These are phyloP conservation scores for Persicaria tinctoria DNA, from an alignment of 148 eudicot species.

Conservation along the genomic window DNA sequence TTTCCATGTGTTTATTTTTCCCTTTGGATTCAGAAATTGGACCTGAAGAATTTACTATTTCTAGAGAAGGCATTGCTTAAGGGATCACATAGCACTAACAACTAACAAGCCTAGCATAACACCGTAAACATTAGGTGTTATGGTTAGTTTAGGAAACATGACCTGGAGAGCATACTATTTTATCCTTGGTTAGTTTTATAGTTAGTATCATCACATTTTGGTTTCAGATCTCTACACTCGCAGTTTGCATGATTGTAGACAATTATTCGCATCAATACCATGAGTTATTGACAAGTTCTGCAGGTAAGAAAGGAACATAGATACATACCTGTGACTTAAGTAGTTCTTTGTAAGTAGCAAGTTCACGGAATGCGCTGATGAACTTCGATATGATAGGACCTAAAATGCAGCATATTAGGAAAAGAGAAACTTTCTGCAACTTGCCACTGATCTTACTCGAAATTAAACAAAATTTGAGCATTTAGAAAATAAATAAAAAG, in stretches of 20 bases:
- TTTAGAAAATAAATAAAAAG: background rate
- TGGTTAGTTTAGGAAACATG: too few species aligned
- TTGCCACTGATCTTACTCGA: background rate
- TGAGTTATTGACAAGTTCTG: background rate
- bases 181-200: too few species aligned
- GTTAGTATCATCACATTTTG: too few species aligned
- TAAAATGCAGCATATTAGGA: constrained; percentile 19
- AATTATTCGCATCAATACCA: background rate
- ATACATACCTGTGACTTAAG: constrained; percentile 82
- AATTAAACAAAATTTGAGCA: background rate
- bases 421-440: background rate
- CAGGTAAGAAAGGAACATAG: constrained; percentile 9
- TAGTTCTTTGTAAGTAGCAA: constrained; percentile 91
- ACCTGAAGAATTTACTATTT: background rate
- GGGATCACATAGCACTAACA: background rate
- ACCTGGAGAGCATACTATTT: too few species aligned
- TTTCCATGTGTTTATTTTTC: background rate
- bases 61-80: background rate
- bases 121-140: too few species aligned
- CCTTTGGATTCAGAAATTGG: background rate
- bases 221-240: too few species aligned
- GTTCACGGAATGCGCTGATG: constrained; percentile 71
- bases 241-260: background rate
- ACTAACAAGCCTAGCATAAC: too few species aligned
- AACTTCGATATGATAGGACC: constrained; percentile 90